Conservation (phyloP, 768 basidiomycete species). For the Podaxis carcinomalis region DNA sequence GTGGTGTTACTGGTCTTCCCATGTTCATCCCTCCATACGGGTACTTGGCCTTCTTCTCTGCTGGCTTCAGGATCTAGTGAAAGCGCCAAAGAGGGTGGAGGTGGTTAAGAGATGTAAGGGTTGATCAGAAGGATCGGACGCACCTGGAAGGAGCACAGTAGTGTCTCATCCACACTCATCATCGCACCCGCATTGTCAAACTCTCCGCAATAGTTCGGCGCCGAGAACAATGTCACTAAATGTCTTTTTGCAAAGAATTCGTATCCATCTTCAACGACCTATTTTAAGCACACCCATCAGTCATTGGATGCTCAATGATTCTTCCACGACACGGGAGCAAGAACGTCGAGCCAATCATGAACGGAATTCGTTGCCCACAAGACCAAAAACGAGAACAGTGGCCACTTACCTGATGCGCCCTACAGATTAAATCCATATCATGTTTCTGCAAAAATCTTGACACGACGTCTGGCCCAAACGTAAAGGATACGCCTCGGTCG, state of each 20-base stretch:
- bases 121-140: conserved; percentile 11
- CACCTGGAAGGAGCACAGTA: conserved; percentile 98
- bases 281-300: conserved; percentile 8
- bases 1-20: conserved; percentile 89
- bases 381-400: not conserved
- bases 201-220: conserved; percentile 93
- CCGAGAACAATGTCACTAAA: conserved; percentile 94
- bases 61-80: conserved; percentile 92
- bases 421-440: conserved; percentile 98
- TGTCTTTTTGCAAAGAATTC: conserved; percentile 99
- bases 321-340: not conserved
- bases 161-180: conserved; percentile 99
- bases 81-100: not conserved
- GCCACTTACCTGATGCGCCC: conserved; percentile 87
- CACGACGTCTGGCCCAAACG: conserved; percentile 97
- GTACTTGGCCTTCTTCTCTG: conserved; percentile 97
- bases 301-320: not conserved
- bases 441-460: conserved; percentile 98
- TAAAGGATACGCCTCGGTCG: conserved; percentile 97
- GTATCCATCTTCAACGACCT: conserved; percentile 99
- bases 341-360: not conserved
- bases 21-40: conserved; percentile 85
- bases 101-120: not conserved
- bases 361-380: not conserved
- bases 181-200: conserved; percentile 99